Percentiles rank a stretch among this genome's conserved stretches.
These are phyloP conservation scores for Phaeotremella skinneri DNA, from an alignment of 768 basidiomycete species.

Conservation along the genomic window DNA sequence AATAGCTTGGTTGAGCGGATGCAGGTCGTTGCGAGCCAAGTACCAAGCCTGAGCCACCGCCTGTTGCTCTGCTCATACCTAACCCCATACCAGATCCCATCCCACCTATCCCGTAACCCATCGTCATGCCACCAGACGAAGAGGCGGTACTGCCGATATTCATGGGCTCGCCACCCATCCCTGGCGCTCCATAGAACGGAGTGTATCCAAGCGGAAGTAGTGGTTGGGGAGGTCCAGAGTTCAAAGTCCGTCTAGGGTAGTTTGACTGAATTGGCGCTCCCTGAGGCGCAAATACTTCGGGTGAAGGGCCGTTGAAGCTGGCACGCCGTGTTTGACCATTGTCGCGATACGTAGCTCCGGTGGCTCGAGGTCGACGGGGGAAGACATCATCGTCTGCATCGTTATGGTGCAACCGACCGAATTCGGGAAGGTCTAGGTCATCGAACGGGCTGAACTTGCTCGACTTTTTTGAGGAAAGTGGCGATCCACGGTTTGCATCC, in stretches of 20 bases:
- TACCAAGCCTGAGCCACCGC: too few relatives aligned
- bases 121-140: too few relatives aligned
- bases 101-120: too few relatives aligned
- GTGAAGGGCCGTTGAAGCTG: slow-evolving; percentile 19
- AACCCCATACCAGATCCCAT: too few relatives aligned
- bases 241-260: not conserved
- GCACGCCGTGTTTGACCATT: slow-evolving; percentile 28
- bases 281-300: slow-evolving; percentile 12
- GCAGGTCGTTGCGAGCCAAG: too few relatives aligned
- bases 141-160: too few relatives aligned
- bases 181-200: too few relatives aligned
- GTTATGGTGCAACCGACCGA: not conserved
- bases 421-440: not conserved
- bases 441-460: slow-evolving; percentile 1
- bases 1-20: too few relatives aligned
- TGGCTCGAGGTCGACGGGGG: slow-evolving; percentile 7
- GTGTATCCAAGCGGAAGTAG: slow-evolving; percentile 1
- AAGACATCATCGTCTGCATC: not conserved
- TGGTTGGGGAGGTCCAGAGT: not conserved
- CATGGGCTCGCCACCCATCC: too few relatives aligned
- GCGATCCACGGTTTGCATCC: slow-evolving; percentile 55
- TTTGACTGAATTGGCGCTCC: slow-evolving; percentile 9
- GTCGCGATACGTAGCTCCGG: slow-evolving; percentile 20
- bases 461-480: not conserved
- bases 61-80: too few relatives aligned